Percentiles rank a stretch among this genome's conserved stretches.
Conservation (phyloP, 495 filamentous ascomycete genomes). For the Entonaema liquescens region DNA sequence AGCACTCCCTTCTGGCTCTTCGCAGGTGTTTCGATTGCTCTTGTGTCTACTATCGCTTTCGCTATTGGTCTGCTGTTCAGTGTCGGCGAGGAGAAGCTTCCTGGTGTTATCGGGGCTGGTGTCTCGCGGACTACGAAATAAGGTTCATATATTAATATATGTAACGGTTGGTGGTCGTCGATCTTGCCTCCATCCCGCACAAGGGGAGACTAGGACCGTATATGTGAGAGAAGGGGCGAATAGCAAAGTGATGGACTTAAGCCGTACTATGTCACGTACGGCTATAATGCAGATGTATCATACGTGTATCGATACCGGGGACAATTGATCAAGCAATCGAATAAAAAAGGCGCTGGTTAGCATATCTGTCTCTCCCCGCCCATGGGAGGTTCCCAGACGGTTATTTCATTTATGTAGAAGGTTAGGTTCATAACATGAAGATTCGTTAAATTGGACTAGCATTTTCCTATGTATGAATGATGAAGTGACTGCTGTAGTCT, state of each 20-base stretch:
- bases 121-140: slow-evolving; percentile 69
- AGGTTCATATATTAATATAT: background rate
- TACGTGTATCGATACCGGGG: slow-evolving; percentile 41
- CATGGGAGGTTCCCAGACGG: slow-evolving; percentile 2
- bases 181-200: background rate
- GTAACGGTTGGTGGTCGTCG: background rate
- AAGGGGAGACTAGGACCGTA: background rate
- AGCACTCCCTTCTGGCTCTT: slow-evolving; percentile 88
- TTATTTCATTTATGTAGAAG: slow-evolving; percentile 38
- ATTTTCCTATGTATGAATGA: background rate
- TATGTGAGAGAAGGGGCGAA: background rate
- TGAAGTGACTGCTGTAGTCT: background rate
- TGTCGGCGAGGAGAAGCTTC: slow-evolving; percentile 81
- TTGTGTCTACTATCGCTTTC: slow-evolving; percentile 67
- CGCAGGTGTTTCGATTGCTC: slow-evolving; percentile 69
- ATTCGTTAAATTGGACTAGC: slow-evolving; percentile 8
- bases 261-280: slow-evolving; percentile 10
- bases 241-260: background rate
- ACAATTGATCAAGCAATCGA: slow-evolving; percentile 5
- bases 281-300: slow-evolving; percentile 35
- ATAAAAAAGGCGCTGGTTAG: slow-evolving; percentile 35
- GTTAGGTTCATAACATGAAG: slow-evolving; percentile 20
- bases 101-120: slow-evolving; percentile 87
- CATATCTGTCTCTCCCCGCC: slow-evolving; percentile 22
- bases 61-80: slow-evolving; percentile 78